Percentiles rank a stretch among this genome's conserved stretches.
Conservation (phyloP, 129 eudicot species). For the Ambrosia trifida region DNA sequence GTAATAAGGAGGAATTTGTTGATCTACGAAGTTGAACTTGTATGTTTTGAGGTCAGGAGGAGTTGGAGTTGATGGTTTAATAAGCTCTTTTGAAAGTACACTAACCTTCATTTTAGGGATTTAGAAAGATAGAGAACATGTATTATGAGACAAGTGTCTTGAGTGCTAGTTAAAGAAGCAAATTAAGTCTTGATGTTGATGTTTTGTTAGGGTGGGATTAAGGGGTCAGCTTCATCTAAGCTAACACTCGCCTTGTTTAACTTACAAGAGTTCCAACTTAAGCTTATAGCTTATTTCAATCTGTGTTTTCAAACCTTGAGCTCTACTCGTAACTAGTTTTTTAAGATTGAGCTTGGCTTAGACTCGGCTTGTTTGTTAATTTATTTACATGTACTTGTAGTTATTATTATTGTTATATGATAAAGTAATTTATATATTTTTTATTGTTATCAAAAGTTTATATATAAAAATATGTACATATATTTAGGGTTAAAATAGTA, state of each 20-base stretch:
- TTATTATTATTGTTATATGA: too few relatives aligned
- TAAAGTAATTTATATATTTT: too few relatives aligned
- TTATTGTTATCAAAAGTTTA: too few relatives aligned
- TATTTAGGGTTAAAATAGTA: too few relatives aligned
- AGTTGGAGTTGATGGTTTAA: slow-evolving; percentile 44
- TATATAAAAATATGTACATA: too few relatives aligned
- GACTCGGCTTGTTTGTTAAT: too few relatives aligned
- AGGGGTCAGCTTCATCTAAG: not conserved
- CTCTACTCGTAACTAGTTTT: too few relatives aligned
- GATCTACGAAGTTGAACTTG: slow-evolving; percentile 43
- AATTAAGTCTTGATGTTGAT: slow-evolving; percentile 1
- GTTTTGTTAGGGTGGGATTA: not conserved
- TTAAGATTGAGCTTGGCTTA: too few relatives aligned
- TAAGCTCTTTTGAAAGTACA: slow-evolving; percentile 34
- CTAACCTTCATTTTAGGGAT: slow-evolving; percentile 36
- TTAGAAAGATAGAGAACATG: not conserved
- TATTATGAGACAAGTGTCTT: not conserved
- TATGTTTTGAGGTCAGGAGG: slow-evolving; percentile 36
- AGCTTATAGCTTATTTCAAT: too few relatives aligned
- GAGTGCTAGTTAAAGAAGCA: slow-evolving; percentile 13
- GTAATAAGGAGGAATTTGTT: slow-evolving; percentile 23
- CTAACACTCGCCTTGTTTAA: not conserved
- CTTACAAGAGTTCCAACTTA: too few relatives aligned
- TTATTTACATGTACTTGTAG: too few relatives aligned
- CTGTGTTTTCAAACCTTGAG: too few relatives aligned